phyloP scores from a whole-genome alignment of 208 protist genomes.

The Leishmania braziliensis region DNA sequence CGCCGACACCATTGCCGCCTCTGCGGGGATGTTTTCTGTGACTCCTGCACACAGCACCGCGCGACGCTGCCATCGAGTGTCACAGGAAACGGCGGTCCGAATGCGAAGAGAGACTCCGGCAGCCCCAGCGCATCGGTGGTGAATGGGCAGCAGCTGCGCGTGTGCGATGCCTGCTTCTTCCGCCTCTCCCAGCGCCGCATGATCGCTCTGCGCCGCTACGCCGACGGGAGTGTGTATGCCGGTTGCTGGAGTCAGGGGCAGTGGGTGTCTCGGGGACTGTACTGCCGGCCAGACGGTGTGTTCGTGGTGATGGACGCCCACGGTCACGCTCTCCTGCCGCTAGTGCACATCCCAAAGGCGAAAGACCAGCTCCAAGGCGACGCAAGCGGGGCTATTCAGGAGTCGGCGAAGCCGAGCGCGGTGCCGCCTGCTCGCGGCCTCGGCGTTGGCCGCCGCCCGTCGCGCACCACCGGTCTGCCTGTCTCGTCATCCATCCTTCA shows the following conservation, averaged over 20 bases:
- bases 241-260: slow-evolving; percentile 73
- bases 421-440: slow-evolving; percentile 9
- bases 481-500: slow-evolving; percentile 35
- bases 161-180: slow-evolving; percentile 77
- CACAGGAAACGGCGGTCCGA: slow-evolving; percentile 27
- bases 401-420: neutral
- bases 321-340: slow-evolving; percentile 48
- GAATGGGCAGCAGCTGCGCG: slow-evolving; percentile 40
- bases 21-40: slow-evolving; percentile 92
- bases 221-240: slow-evolving; percentile 72
- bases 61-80: slow-evolving; percentile 73
- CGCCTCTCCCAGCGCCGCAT: slow-evolving; percentile 75
- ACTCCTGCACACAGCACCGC: slow-evolving; percentile 77
- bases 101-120: slow-evolving; percentile 12
- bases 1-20: slow-evolving; percentile 93
- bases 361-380: slow-evolving; percentile 6
- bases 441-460: slow-evolving; percentile 1
- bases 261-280: slow-evolving; percentile 82
- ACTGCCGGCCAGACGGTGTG: slow-evolving; percentile 69
- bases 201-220: slow-evolving; percentile 64
- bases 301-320: slow-evolving; percentile 68
- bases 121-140: slow-evolving; percentile 4
- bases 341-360: neutral
- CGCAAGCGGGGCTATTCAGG: neutral
- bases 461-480: slow-evolving; percentile 12